Base-by-base conservation (phyloP, 1,284 basidiomycete genomes). In the Trametes sp. region DNA sequence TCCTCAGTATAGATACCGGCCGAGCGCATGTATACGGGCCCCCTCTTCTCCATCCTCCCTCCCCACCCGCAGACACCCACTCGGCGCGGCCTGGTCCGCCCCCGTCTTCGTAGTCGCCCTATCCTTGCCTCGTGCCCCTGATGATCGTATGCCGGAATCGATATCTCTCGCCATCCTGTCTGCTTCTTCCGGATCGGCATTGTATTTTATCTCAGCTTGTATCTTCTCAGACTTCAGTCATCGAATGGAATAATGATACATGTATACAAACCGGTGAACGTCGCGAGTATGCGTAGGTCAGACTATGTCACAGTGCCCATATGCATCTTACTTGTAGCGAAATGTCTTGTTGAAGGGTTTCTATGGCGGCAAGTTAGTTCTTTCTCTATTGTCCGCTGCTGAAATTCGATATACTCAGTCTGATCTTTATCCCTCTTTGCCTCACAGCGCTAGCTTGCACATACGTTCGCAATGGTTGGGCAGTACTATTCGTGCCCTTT, bases 181-280 rank as follows among this genome's bases (percentile, higher is more conserved):
- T 71, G 70, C 70, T 69, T 66, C 60, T 58, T 63, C 45, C 35
- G 69, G 64, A 62, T 59, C 59, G 60, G 67, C 62, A 50, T 67
- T 72, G 69, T 72, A 72, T 69, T 70, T 59, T 70, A 70, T 67
- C 29, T 61, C 46, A 59, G 59, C 64, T 64, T 65, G 63, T 67
- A 70, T 69, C 68, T 69, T 60, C 49, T 61, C 62, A 61, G 48
- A 65, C 35, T 28, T 54, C 62, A 55, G 57, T 60, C 50, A 45
- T 41, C 48, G 61, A 63, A 65, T 68, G 65, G 64, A 68, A 68
- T 66, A 68, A 65, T 69, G 57, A 67, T 51, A 63, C 23, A 50
- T 62, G 61, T 67, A 62, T 24, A 45, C 11, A 24, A 8, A 13
- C 23, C 8, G 4, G 7, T 7, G 10, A 45, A n/a, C n/a, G n/a